Conservation (phyloP, 1,284 basidiomycete species). For the Marasmius oreades region DNA sequence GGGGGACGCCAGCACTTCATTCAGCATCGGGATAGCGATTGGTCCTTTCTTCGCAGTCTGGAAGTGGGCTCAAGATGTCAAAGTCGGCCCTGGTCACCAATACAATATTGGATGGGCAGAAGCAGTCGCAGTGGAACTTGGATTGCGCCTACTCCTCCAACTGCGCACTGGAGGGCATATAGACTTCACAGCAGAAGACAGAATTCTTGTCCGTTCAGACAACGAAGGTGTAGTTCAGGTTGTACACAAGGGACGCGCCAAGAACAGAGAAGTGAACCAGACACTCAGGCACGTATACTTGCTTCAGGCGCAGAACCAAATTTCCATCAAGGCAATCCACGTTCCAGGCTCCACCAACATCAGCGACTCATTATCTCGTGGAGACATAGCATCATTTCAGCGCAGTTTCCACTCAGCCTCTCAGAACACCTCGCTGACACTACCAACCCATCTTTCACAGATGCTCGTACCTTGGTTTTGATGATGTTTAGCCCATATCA, state of each 20-base stretch:
- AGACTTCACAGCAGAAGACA: not conserved
- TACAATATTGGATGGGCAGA: constrained; percentile 3
- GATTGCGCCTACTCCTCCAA: not conserved
- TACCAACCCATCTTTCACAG: constrained; percentile 20
- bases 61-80: constrained; percentile 25
- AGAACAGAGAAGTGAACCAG: not conserved
- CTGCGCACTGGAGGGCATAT: not conserved
- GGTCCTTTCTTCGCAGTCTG: constrained; percentile 28
- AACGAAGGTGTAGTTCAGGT: not conserved
- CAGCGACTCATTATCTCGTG: too few relatives aligned
- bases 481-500: constrained; percentile 11
- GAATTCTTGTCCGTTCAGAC: not conserved
- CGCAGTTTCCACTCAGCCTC: constrained; percentile 22
- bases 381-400: constrained; percentile 27
- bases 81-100: not conserved
- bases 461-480: constrained; percentile 17
- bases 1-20: constrained; percentile 37
- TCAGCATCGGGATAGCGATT: constrained; percentile 34
- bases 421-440: constrained; percentile 6
- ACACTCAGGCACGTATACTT: constrained; percentile 17
- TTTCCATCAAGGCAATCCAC: constrained; percentile 15
- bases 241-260: not conserved
- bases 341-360: constrained; percentile 26
- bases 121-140: constrained; percentile 3
- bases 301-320: constrained; percentile 17